Evolutionary conservation across 345 rosid species (phyloP).

Genomic region (Linum lewisii): DNA sequence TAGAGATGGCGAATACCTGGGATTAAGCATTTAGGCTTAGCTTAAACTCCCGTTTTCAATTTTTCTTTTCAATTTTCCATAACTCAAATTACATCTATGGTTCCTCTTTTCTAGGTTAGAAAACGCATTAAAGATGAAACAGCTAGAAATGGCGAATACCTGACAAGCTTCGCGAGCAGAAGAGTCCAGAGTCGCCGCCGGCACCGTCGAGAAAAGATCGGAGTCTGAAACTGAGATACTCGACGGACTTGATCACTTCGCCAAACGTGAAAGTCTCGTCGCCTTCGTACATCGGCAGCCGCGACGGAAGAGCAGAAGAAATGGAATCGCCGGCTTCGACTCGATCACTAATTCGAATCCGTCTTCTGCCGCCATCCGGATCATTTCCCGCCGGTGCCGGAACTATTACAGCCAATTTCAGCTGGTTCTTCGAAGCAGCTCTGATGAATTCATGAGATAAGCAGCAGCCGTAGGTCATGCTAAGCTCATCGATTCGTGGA

Average conservation of each 20-base stretch:
- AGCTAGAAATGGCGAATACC: neutral
- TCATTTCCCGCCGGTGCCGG: slow-evolving; percentile 19
- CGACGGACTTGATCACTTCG: slow-evolving; percentile 39
- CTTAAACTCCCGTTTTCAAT: too few species aligned
- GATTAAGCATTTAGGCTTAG: too few species aligned
- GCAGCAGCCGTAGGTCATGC: slow-evolving; percentile 35
- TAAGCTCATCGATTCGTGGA: too few species aligned
- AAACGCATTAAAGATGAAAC: neutral
- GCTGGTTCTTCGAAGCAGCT: slow-evolving; percentile 39
- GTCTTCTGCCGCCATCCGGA: neutral
- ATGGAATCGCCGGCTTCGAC: slow-evolving; percentile 5
- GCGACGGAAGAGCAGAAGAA: slow-evolving; percentile 10
- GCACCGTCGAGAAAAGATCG: slow-evolving; percentile 32
- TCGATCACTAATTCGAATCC: neutral
- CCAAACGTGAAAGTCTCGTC: slow-evolving; percentile 57
- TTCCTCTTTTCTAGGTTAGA: neutral
- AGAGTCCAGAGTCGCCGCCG: slow-evolving; percentile 20
- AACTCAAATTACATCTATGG: too few species aligned
- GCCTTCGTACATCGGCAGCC: slow-evolving; percentile 37
- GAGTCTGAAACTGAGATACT: slow-evolving; percentile 46
- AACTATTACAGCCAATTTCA: slow-evolving; percentile 50
- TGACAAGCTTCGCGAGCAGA: neutral
- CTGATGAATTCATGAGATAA: slow-evolving; percentile 47
- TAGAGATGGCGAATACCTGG: neutral
- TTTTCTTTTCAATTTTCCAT: too few species aligned